Evolutionary conservation across 2,329 filamentous ascomycete species (phyloP), one percentile per base, ranked within the genome.

Genomic region (Aureobasidium melanogenum): DNA sequence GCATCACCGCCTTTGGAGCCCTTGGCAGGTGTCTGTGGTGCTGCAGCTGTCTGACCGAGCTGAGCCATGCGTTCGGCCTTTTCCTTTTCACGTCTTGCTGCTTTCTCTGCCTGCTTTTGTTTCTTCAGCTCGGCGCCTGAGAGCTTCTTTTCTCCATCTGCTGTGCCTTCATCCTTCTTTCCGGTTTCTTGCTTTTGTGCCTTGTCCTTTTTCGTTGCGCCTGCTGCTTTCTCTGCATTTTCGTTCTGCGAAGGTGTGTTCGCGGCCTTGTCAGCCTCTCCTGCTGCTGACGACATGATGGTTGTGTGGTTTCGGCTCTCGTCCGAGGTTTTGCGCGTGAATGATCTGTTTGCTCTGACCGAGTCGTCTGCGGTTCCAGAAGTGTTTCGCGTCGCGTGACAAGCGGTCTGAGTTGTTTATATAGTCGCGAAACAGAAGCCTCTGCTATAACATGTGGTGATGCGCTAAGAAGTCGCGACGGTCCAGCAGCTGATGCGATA

Each of bases 91-190:
- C 93, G 83, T 64, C 90, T 82, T 50, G 91, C 91, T 57, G 89
- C 88, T 77, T 97, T 97, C 73, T 97, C 93, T 34, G 90, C 92
- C 73, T 96, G 93, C 64, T 88, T 88, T 72, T 85, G 86, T 69
- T 92, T 93, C 77, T 97, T 97, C 69, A 96, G 72, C 74, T 96
- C 88, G 22, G 90, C 91, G 38, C 82, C 82, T 1, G 88, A 85
- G 34, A 89, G 77, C 72, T 89, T 88, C 48, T 74, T 70, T 61
- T 48, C 39, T 55, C 36, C 38, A 32, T 30, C 36, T 57, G 36
- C 47, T 46, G 32, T 34, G 46, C 19, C 56, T 47, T 54, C 50
- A 26, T 46, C 48, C 56, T 63, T 59, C 52, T 62, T 57, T 26
- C 56, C 60, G 10, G 56, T 56, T 14, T 60, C 26, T 12, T 28